These are phyloP conservation scores for Russula ochroleuca DNA, from an alignment of 768 basidiomycete species.

Conservation along the genomic window DNA sequence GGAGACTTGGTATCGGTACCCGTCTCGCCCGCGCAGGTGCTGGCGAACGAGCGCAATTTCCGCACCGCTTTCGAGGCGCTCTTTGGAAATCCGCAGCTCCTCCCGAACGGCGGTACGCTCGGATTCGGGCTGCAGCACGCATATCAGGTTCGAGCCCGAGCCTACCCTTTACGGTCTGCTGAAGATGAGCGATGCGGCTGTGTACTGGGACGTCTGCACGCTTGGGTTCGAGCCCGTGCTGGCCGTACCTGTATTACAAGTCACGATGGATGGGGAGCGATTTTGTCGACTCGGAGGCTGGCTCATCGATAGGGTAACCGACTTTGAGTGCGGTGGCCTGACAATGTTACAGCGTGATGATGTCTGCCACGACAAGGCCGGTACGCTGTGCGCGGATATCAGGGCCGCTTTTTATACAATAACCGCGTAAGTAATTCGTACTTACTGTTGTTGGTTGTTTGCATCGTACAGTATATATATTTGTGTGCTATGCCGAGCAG, in stretches of 20 bases:
- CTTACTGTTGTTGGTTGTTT: no score
- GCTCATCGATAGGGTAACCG: neutral
- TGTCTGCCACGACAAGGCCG: no score
- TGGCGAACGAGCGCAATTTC: constrained; percentile 19
- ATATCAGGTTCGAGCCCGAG: constrained; percentile 32
- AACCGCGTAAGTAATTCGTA: no score
- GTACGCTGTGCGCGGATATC: no score
- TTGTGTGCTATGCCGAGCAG: no score
- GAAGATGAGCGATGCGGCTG: constrained; percentile 8
- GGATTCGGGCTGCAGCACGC: constrained; percentile 40
- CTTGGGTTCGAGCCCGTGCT: constrained; percentile 8
- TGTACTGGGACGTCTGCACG: neutral
- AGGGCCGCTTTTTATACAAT: no score
- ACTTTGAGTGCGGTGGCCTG: neutral
- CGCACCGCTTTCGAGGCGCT: constrained; percentile 30
- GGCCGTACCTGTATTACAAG: no score
- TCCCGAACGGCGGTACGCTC: constrained; percentile 40
- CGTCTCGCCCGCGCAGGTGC: neutral
- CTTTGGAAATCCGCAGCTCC: constrained; percentile 35
- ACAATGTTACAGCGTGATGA: no score
- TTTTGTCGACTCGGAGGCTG: neutral
- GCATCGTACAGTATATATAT: no score
- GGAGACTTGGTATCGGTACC: neutral
- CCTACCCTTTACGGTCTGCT: constrained; percentile 8
- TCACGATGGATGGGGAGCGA: no score